Conservation (phyloP, 495 filamentous ascomycete species). For the Halenospora varia region DNA sequence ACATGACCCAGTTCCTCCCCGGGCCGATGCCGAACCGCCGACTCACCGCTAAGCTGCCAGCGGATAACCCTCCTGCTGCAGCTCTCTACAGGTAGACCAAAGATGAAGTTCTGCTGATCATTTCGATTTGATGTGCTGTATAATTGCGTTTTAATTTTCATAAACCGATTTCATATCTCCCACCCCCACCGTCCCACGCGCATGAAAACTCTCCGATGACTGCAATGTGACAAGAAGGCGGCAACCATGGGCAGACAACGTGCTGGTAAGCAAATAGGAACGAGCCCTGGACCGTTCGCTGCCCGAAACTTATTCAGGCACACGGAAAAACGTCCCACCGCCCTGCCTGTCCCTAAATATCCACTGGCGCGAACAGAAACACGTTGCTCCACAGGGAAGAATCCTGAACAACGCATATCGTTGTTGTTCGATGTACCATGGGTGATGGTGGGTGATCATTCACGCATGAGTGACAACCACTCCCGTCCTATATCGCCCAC, state of each 20-base stretch:
- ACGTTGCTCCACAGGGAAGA: constrained; percentile 6
- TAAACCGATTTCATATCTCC: background rate
- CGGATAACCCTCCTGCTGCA: no score
- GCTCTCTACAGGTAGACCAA: no score
- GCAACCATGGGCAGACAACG: background rate
- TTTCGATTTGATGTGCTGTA: no score
- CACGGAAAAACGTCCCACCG: background rate
- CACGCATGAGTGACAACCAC: constrained; percentile 13
- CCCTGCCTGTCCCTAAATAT: background rate
- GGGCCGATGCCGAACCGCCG: background rate
- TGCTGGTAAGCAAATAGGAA: background rate
- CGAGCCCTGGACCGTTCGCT: background rate
- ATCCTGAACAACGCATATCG: constrained; percentile 7
- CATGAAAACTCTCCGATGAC: background rate
- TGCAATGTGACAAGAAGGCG: background rate
- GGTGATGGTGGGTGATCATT: constrained; percentile 13
- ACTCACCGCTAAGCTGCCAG: background rate
- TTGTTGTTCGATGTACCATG: no score
- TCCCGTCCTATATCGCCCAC: constrained; percentile 9
- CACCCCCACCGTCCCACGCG: background rate
- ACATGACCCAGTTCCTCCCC: background rate
- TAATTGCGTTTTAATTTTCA: background rate
- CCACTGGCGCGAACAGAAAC: constrained; percentile 7
- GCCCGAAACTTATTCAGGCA: background rate
- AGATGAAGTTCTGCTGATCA: no score